Evolutionary conservation across 805 yeast genomes (phyloP), one percentile per base, ranked within the genome.

Genomic region (Brettanomyces naardenensis): DNA sequence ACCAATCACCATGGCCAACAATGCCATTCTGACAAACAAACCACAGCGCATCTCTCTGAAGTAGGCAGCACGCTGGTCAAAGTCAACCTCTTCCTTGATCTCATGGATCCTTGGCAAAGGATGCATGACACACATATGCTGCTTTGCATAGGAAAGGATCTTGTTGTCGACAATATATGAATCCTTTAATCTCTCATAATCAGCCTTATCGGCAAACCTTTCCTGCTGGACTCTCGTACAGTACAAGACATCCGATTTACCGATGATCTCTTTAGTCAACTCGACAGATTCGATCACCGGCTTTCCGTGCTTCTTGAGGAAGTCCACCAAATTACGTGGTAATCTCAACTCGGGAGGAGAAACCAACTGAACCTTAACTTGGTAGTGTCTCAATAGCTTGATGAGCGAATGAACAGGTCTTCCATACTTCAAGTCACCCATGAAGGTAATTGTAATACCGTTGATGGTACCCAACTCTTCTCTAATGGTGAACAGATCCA

Each of bases 11-110:
- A 92, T 83, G 39, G 97, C 95, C 59, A 92, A 74, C 52, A 92
- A 70, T 9, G 99, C 98, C 99, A 92, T 92, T 74, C 99, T 88
- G 33, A 94, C 95, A 59, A 81, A 92, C 61, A 92, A 72, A 44
- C 99, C 99, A 60, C 92, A 90, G 64, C 95, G 83, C 98, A 92
- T 92, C 72, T 92, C 97, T 77, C 99, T 84, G 75, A 92, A 92
- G 71, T 92, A 92, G 42, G 98, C 97, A 48, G 98, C 97, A 64
- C 99, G 84, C 65, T 90, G 97, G 66, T 92, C 99, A 58, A 90
- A 92, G 63, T 92, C 99, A 55, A 92, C 97, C 69, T 92, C 98
- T 67, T 89, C 97, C 56, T 84, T 84, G 52, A 92, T 90, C 68
- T 92, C 99, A 54, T 78, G 82, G 48, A 87, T 89, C 65, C 99